Percentiles rank a stretch among this genome's conserved stretches.
These are phyloP conservation scores for Globisporangium spinosum DNA, from an alignment of 352 stramenopile species.

Conservation along the genomic window DNA sequence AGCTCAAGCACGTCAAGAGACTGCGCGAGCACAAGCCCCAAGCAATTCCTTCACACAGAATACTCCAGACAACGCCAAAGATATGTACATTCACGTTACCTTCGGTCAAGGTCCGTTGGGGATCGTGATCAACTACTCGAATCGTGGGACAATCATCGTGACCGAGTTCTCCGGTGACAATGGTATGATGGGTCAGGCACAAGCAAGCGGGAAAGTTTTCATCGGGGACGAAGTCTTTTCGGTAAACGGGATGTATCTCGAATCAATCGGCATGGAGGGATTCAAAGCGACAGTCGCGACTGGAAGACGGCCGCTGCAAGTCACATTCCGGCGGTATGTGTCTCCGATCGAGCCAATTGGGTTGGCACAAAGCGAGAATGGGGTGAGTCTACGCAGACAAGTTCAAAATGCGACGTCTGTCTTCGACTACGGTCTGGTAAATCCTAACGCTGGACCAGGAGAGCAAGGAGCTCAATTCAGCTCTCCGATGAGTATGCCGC, in stretches of 20 bases:
- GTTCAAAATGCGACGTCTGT: slow-evolving; percentile 7
- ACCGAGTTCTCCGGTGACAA: slow-evolving; percentile 77
- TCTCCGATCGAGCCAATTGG: slow-evolving; percentile 9
- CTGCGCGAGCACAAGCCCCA: not conserved
- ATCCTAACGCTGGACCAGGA: not conserved
- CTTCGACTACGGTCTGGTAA: slow-evolving; percentile 15
- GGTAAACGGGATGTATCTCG: slow-evolving; percentile 61
- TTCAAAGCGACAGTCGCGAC: slow-evolving; percentile 70
- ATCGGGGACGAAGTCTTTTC: slow-evolving; percentile 79
- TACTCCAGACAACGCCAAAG: slow-evolving; percentile 13
- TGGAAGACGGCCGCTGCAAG: slow-evolving; percentile 54
- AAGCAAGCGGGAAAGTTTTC: slow-evolving; percentile 62
- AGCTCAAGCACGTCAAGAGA: not conserved
- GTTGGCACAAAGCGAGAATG: slow-evolving; percentile 5
- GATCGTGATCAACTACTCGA: slow-evolving; percentile 84
- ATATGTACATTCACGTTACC: slow-evolving; percentile 55
- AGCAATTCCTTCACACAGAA: not conserved
- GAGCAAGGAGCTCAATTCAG: slow-evolving; percentile 7
- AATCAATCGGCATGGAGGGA: slow-evolving; percentile 74
- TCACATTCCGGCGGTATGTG: slow-evolving; percentile 61
- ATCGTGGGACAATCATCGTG: slow-evolving; percentile 65
- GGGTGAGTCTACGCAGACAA: slow-evolving; percentile 14
- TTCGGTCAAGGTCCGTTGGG: slow-evolving; percentile 69
- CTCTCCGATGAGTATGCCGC: slow-evolving; percentile 1
- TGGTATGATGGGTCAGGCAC: slow-evolving; percentile 66